A percentile compares a stretch with the other conserved stretches of the same genome.
Conservation (phyloP, 116 monocot genomes). For the Iris pallida region DNA sequence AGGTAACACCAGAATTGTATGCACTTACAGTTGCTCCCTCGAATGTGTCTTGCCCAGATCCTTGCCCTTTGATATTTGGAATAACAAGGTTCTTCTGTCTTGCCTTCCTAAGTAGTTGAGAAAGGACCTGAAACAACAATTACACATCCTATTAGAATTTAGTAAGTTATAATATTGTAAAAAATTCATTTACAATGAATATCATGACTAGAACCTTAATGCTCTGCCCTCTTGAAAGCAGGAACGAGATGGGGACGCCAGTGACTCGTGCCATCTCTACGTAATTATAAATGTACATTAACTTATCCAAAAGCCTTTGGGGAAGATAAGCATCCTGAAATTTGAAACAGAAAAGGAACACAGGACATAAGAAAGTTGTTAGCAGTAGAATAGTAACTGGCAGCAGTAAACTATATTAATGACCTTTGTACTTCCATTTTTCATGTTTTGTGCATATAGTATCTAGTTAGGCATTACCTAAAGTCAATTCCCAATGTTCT, state of each 20-base stretch:
- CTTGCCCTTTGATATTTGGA: slow-evolving; percentile 94
- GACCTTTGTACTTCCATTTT: too few species aligned
- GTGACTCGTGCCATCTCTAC: slow-evolving; percentile 99
- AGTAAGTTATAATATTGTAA: background rate
- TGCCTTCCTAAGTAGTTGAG: slow-evolving; percentile 94
- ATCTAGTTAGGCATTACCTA: too few species aligned
- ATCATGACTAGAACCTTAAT: slow-evolving; percentile 60
- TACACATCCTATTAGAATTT: background rate
- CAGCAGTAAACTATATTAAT: too few species aligned
- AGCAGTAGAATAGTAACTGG: too few species aligned
- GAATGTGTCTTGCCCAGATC: slow-evolving; percentile 81
- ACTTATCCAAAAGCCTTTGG: slow-evolving; percentile 89
- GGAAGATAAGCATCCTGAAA: slow-evolving; percentile 98
- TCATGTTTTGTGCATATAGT: too few species aligned
- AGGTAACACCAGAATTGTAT: background rate
- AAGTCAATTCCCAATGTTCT: too few species aligned
- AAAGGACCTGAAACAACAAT: slow-evolving; percentile 65
- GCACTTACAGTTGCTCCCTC: slow-evolving; percentile 99
- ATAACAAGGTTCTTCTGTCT: slow-evolving; percentile 88
- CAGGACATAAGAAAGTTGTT: too few species aligned
- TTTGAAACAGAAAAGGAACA: slow-evolving; percentile 4
- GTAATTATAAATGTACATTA: slow-evolving; percentile 98
- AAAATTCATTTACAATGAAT: slow-evolving; percentile 1
- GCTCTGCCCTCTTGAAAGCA: slow-evolving; percentile 95
- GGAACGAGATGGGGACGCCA: slow-evolving; percentile 95